These are phyloP conservation scores for Phytophthora idaei DNA, from an alignment of 352 stramenopile species.

Conservation along the genomic window DNA sequence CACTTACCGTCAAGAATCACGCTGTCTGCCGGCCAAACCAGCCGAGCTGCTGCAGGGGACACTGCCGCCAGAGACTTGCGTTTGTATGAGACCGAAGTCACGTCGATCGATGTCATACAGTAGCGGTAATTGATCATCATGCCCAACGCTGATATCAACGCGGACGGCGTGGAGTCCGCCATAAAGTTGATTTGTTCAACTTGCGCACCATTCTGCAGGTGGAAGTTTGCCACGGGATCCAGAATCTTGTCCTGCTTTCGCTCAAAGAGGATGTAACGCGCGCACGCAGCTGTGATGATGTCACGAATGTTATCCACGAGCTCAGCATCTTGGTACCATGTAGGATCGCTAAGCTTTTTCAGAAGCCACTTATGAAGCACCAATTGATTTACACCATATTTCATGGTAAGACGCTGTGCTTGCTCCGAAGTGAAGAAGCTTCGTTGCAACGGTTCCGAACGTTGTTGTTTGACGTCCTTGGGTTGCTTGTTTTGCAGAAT, in stretches of 20 bases:
- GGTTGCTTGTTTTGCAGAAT: slow-evolving; percentile 28
- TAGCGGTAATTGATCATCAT: slow-evolving; percentile 92
- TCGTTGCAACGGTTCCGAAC: slow-evolving; percentile 33
- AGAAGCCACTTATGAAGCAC: slow-evolving; percentile 75
- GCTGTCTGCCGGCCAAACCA: slow-evolving; percentile 59
- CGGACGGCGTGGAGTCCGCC: slow-evolving; percentile 60
- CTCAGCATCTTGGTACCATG: slow-evolving; percentile 57
- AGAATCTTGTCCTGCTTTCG: slow-evolving; percentile 79
- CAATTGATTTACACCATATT: slow-evolving; percentile 63
- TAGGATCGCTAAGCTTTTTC: slow-evolving; percentile 49
- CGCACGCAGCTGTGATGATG: slow-evolving; percentile 63
- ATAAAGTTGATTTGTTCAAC: slow-evolving; percentile 88
- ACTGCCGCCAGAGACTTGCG: slow-evolving; percentile 68
- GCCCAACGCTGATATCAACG: slow-evolving; percentile 51
- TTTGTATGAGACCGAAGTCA: slow-evolving; percentile 84
- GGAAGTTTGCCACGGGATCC: slow-evolving; percentile 85
- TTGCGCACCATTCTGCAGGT: slow-evolving; percentile 85
- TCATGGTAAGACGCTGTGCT: slow-evolving; percentile 52
- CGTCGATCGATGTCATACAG: slow-evolving; percentile 80
- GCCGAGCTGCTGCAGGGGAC: slow-evolving; percentile 56
- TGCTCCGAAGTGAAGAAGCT: slow-evolving; percentile 62
- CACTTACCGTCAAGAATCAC: slow-evolving; percentile 71
- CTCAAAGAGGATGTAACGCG: slow-evolving; percentile 84
- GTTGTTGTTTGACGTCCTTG: slow-evolving; percentile 15
- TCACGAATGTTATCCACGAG: slow-evolving; percentile 58